Evolutionary conservation across 176 grass and related monocot genomes (phyloP).

Genomic region (Juncus effusus): DNA sequence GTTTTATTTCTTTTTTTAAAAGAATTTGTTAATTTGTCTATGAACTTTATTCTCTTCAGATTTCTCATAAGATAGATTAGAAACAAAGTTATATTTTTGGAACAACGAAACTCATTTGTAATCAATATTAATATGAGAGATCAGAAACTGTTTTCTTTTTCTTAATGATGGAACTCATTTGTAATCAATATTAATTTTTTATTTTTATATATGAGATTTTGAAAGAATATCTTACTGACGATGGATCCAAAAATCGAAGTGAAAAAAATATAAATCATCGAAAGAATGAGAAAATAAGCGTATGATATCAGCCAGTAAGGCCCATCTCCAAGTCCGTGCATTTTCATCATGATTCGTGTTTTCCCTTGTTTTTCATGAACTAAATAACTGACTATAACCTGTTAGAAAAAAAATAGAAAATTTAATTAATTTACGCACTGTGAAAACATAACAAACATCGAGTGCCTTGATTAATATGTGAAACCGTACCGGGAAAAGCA

Average conservation of each 20-base stretch:
- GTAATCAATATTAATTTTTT: background rate
- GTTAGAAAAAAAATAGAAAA: background rate
- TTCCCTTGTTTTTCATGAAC: constrained; percentile 36
- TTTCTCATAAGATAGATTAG: too few species aligned
- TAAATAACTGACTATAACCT: constrained; percentile 29
- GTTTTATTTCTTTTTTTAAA: too few species aligned
- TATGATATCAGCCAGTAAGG: constrained; percentile 35
- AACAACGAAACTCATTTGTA: background rate
- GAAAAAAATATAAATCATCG: constrained; percentile 15
- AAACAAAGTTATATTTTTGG: background rate
- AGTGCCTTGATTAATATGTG: too few species aligned
- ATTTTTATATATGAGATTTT: background rate
- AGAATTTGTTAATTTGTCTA: too few species aligned
- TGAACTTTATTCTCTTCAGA: too few species aligned
- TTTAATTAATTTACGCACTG: too few species aligned
- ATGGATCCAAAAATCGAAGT: constrained; percentile 16
- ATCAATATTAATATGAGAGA: background rate
- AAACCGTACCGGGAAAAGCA: constrained; percentile 54
- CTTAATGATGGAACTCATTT: background rate
- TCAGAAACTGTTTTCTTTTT: background rate
- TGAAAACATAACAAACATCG: too few species aligned
- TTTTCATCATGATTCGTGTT: constrained; percentile 36
- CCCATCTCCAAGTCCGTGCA: constrained; percentile 32
- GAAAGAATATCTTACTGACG: constrained; percentile 17
- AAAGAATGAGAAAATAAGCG: constrained; percentile 24